Evolutionary conservation across 176 grass and related monocot genomes (phyloP), one percentile per base, ranked within the genome.

Genomic region (Stipa capillata): DNA sequence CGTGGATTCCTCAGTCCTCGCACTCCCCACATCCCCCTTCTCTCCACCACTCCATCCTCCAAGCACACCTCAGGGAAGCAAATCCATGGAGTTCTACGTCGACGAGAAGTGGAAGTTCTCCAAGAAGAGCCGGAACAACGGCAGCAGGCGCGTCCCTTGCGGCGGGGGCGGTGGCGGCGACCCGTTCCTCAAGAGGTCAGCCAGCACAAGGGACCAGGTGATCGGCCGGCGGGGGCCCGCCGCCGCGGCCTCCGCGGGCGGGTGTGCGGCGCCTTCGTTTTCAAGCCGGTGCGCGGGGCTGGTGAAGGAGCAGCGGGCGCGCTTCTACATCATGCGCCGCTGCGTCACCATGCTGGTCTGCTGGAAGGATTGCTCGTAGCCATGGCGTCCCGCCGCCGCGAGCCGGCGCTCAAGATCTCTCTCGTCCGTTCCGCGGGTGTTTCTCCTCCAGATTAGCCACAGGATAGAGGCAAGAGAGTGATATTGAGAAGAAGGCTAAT

Each of bases 71-170:
- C 56, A 47, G 28, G 7, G 20, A 20, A 83, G 53, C 42, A 73
- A 48, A 66, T 72, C 74, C 62, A 90, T 90, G 87, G 89, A 97
- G 83, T 76, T 93, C 70, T 90, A 90, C 85, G 85, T 82, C 72
- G 93, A 93, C 74, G 93, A 97, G 83, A 97, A 93, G 86, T 97
- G 93, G 93, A 97, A 97, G 93, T 87, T 97, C 35, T 90, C 87
- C 12, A 93, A 97, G 93, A 93, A 90, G 35, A 93, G 88, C 90
- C 72, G 90, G 77, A 97, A 84, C 78, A 90, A 83, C 70, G 82
- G 90, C 21, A 96, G 93, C 81, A 82, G 93, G 73, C 88, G 89
- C 60, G 82, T 80, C 40, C 61, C 82, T 7, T 71, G 71, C 7
- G 74, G 76, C 69, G 57, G 60, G 0, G 78, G 36, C 21, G 56